Evolutionary conservation across 2,329 filamentous ascomycete species (phyloP), one percentile per base, ranked within the genome.

Genomic region (Tympanopsis confertula): DNA sequence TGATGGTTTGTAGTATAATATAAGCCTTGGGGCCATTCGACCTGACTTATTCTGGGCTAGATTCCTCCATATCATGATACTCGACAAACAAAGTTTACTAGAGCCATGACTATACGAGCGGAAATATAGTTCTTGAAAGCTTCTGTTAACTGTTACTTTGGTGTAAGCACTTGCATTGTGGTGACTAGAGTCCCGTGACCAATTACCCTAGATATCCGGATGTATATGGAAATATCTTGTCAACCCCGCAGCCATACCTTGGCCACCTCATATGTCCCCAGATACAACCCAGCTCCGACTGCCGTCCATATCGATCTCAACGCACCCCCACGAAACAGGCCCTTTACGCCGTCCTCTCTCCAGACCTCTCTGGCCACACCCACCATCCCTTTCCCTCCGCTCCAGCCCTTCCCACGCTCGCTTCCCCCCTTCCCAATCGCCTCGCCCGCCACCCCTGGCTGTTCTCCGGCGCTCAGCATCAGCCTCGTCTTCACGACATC

Each of bases 401-500:
- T 17, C 50, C 20, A 44, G 48, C 35, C 50, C 42, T 17, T 44
- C 52, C 10, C 58, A 45, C 12, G 45, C 50, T 12, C 36, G 52
- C 41, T 52, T 47, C 38, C 46, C 42, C 38, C 48, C 42, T 40
- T 54, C 39, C 39, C 44, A 41, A n/a, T 41, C 22, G 13, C 20
- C 17, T 33, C 39, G 36, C 22, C 44, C 38, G 1, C 43, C 36
- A 39, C 41, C 39, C 18, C 36, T 47, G 19, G 14, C 45, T 53
- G 44, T 18, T 13, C 15, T 7, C 30, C 30, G 7, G 10, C 30
- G 15, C 15, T 33, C 12, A 79, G 59, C 74, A 79, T 79, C 41
- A 79, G 68, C 32, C 74, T 54, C 43, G 74, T 79, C 55, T 79
- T 79, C 1, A 79, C 61, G 17, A 79, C 74, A 57, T 79, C 74